A percentile compares a stretch with the other conserved stretches of the same genome.
These are phyloP conservation scores for Nicotiana benthamiana DNA, from an alignment of 257 asterid species.

Conservation along the genomic window DNA sequence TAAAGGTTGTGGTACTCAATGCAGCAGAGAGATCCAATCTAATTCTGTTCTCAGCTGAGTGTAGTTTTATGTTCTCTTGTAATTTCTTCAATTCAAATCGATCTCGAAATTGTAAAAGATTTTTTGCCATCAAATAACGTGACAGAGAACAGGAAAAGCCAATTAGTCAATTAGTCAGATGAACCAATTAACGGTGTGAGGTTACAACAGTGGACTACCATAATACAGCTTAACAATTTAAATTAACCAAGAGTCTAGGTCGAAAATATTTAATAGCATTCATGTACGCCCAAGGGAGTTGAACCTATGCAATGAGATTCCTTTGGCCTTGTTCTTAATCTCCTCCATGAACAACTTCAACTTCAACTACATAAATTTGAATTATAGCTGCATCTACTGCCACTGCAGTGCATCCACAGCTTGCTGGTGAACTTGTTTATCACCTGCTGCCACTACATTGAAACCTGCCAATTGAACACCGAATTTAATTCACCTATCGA, in stretches of 20 bases:
- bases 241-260: not conserved
- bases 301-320: not conserved
- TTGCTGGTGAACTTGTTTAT: constrained; percentile 51
- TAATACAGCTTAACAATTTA: not conserved
- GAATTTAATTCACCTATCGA: not conserved
- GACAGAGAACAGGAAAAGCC: not conserved
- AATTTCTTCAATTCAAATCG: not conserved
- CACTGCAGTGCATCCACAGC: constrained; percentile 52
- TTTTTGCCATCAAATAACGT: not conserved
- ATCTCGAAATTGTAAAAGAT: not conserved
- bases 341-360: not conserved
- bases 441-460: constrained; percentile 85
- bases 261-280: not conserved
- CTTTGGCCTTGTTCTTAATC: not conserved
- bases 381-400: constrained; percentile 19
- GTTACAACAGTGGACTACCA: not conserved
- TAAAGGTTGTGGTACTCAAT: not conserved
- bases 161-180: not conserved
- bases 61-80: not conserved
- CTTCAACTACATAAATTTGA: not conserved
- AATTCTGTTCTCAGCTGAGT: too few relatives aligned
- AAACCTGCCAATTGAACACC: constrained; percentile 41
- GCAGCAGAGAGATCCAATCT: not conserved
- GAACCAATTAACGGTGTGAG: not conserved
- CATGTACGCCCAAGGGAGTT: not conserved